Conservation (phyloP, 2,329 filamentous ascomycete species). For the Teratosphaeria epicoccoides region DNA sequence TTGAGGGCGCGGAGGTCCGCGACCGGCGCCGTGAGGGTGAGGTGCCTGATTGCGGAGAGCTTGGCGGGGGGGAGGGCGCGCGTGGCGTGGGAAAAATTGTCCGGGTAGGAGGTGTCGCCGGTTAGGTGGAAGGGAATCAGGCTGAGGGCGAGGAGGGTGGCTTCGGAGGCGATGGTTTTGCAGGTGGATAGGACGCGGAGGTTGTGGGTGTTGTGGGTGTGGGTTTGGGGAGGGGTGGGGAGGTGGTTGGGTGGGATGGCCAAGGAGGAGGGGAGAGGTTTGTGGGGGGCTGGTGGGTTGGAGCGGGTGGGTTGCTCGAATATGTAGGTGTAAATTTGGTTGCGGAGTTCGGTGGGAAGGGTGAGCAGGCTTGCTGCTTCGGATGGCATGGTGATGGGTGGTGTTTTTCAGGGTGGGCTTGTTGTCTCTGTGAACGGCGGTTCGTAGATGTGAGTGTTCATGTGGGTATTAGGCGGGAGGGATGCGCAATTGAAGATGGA, state of each 20-base stretch:
- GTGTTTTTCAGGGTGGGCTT: not conserved
- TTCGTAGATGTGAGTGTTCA: not conserved
- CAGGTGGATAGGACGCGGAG: not conserved
- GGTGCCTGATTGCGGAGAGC: constrained; percentile 20
- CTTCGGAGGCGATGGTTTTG: constrained; percentile 11
- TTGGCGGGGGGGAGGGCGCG: constrained; percentile 11
- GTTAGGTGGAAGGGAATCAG: constrained; percentile 20
- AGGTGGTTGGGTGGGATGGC: constrained; percentile 5
- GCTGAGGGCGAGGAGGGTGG: constrained; percentile 22
- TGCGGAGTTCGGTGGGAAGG: constrained; percentile 21
- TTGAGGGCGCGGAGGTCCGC: constrained; percentile 24
- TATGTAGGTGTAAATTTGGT: constrained; percentile 19
- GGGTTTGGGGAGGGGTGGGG: not conserved
- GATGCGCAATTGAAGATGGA: too few relatives aligned
- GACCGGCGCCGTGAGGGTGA: constrained; percentile 25
- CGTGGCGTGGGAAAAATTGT: constrained; percentile 18
- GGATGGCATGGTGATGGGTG: not conserved
- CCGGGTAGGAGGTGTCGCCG: constrained; percentile 16
- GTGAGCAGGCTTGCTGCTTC: constrained; percentile 15
- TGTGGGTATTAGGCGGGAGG: not conserved
- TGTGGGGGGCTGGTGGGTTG: not conserved
- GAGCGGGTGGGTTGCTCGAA: constrained; percentile 10
- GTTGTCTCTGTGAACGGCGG: too few relatives aligned
- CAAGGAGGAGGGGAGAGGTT: constrained; percentile 6
- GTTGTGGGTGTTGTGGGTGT: constrained; percentile 6